phyloP scores from a whole-genome alignment of 306 rosid genomes.

The Fragaria iinumae region DNA sequence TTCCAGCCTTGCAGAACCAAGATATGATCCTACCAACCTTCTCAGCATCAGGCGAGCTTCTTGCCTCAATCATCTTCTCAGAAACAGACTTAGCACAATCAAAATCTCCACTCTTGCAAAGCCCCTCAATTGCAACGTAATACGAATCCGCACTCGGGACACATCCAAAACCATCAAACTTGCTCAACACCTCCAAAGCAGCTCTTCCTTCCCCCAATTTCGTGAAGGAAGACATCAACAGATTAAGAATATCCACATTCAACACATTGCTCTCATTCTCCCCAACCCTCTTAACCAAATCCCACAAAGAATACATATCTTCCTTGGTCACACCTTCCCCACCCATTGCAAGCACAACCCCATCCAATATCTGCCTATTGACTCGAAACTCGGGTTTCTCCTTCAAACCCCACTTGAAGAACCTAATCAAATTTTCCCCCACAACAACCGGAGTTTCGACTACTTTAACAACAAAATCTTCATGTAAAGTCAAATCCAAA shows the following conservation, averaged over 20 bases:
- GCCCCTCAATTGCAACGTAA: slow-evolving; percentile 59
- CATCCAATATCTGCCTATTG: slow-evolving; percentile 39
- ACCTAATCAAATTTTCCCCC: slow-evolving; percentile 58
- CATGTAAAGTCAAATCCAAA: slow-evolving; percentile 42
- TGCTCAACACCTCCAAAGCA: slow-evolving; percentile 57
- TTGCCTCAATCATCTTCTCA: slow-evolving; percentile 57
- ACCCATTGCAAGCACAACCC: slow-evolving; percentile 42
- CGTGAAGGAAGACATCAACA: slow-evolving; percentile 46
- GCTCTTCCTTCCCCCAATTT: slow-evolving; percentile 72
- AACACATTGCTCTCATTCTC: slow-evolving; percentile 38
- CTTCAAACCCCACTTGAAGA: slow-evolving; percentile 64
- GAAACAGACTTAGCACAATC: slow-evolving; percentile 55
- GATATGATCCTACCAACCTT: slow-evolving; percentile 58
- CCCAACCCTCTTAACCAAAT: slow-evolving; percentile 54
- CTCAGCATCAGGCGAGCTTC: slow-evolving; percentile 47
- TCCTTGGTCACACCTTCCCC: slow-evolving; percentile 29
- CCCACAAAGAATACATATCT: slow-evolving; percentile 57
- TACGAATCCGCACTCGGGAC: slow-evolving; percentile 57
- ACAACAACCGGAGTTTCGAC: slow-evolving; percentile 45
- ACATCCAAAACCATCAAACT: slow-evolving; percentile 48
- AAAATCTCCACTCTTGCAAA: slow-evolving; percentile 46
- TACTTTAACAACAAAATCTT: slow-evolving; percentile 44
- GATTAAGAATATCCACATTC: slow-evolving; percentile 46
- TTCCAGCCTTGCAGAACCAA: slow-evolving; percentile 66
- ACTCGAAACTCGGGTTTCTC: slow-evolving; percentile 40